Conservation (phyloP, 257 asterid species). For the Solanum lycopersicoides region DNA sequence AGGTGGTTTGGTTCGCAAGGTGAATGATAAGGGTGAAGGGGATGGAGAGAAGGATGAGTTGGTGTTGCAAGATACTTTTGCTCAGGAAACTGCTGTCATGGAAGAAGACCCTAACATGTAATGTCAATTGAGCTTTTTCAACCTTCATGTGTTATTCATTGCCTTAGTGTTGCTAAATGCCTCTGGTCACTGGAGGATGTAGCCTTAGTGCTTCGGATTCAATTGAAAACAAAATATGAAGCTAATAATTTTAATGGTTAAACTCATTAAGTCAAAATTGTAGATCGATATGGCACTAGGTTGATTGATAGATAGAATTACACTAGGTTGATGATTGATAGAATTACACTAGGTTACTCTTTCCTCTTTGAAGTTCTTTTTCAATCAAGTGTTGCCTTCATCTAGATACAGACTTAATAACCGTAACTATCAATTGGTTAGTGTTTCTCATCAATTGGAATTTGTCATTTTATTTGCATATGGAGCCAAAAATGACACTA, state of each 20-base stretch:
- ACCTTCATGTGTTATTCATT: not conserved
- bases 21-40: slow-evolving; percentile 44
- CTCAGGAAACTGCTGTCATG: slow-evolving; percentile 98
- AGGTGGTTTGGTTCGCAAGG: slow-evolving; percentile 31
- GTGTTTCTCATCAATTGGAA: not conserved
- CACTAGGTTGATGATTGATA: not conserved
- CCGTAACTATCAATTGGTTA: not conserved
- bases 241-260: not conserved
- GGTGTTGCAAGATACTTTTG: slow-evolving; percentile 97
- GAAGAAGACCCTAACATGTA: slow-evolving; percentile 97
- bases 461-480: not conserved
- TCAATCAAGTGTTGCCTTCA: not conserved
- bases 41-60: slow-evolving; percentile 89
- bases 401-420: not conserved
- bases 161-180: not conserved
- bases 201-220: not conserved
- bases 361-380: not conserved
- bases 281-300: not conserved
- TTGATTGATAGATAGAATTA: not conserved
- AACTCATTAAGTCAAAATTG: not conserved
- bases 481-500: not conserved
- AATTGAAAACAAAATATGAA: not conserved
- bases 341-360: not conserved
- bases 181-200: not conserved
- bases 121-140: not conserved